Base-by-base conservation (phyloP, 73 alveolate species). In the Symbiodinium natans region DNA sequence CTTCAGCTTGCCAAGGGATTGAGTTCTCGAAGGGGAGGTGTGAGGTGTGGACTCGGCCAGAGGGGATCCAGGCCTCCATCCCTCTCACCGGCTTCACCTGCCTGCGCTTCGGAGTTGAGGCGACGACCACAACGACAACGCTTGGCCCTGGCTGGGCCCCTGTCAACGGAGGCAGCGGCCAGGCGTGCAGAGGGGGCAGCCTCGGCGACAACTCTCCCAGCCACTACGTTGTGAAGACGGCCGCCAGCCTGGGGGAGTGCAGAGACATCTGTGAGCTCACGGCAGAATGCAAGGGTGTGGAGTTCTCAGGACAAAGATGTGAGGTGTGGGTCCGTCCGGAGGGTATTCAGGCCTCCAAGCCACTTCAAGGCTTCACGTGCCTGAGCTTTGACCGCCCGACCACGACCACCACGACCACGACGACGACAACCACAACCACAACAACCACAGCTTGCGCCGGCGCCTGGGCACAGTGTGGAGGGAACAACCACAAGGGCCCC, bases 391-490 rank as follows among this genome's bases (percentile, higher is more conserved):
- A 52, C 84, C 42, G 83, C 36, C 74, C 94, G 7, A 75, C 42
- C 41, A 38, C 94, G 19, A 34, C 94, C 63, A 86, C 95, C 42
- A 63, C 63, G n/a, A 19, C 95, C 42, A 15, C 73, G 31, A 88
- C 74, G 21, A 9, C 95, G 11, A 21, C 95, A 15, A 39, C 74
- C 2, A 38, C 95, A 41, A 39, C 95, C 74, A 41, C 56, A 31
- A 3, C 85, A 13, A 36, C 52, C 10, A 80, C 63, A 13, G 85
- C 34, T 4, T 88, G 95, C 38, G 84, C 95, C 5, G 74, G 86
- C 11, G 86, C 73, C 9, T 88, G 86, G 86, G 29, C n/a, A 39
- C 95, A 88, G 43, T 88, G 95, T 36, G 95, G 95, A 39, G 95
- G 95, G 34, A 38, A 63, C 34, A 68, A 68, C 59, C 86, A 68